A percentile compares a stretch with the other conserved stretches of the same genome.
Evolutionary conservation across 768 basidiomycete species (phyloP).

Genomic region (Coprinellus micaceus): DNA sequence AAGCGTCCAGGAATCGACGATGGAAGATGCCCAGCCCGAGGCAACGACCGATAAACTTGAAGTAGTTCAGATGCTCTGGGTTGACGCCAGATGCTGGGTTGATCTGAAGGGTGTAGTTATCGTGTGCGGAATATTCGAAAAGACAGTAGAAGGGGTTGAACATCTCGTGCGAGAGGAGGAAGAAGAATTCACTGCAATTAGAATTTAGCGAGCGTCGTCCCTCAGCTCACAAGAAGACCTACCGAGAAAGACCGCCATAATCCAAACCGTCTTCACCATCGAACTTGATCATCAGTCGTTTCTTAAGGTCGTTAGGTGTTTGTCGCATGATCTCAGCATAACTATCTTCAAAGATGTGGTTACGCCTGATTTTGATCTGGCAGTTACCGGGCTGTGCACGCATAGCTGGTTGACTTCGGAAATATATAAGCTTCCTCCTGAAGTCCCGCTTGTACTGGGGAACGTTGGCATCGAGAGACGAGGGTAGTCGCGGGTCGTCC

Average conservation of each 20-base stretch:
- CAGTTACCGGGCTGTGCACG: constrained; percentile 98
- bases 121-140: constrained; percentile 99
- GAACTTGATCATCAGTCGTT: constrained; percentile 99
- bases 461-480: constrained; percentile 92
- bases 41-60: constrained; percentile 98
- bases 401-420: constrained; percentile 97
- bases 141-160: constrained; percentile 99
- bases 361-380: constrained; percentile 96
- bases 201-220: background rate
- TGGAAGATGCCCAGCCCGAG: constrained; percentile 98
- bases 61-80: constrained; percentile 98
- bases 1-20: constrained; percentile 96
- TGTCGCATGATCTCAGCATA: constrained; percentile 99
- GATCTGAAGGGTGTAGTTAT: constrained; percentile 99
- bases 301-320: constrained; percentile 97
- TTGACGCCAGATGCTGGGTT: constrained; percentile 98
- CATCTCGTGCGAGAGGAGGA: constrained; percentile 99
- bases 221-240: constrained; percentile 20
- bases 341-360: constrained; percentile 98
- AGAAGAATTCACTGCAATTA: constrained; percentile 90
- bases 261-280: constrained; percentile 98
- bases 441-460: constrained; percentile 99
- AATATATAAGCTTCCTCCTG: constrained; percentile 97
- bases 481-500: constrained; percentile 97
- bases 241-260: constrained; percentile 97